phyloP scores from a whole-genome alignment of 2,329 filamentous ascomycete genomes.

The Cladosporium colombiae region DNA sequence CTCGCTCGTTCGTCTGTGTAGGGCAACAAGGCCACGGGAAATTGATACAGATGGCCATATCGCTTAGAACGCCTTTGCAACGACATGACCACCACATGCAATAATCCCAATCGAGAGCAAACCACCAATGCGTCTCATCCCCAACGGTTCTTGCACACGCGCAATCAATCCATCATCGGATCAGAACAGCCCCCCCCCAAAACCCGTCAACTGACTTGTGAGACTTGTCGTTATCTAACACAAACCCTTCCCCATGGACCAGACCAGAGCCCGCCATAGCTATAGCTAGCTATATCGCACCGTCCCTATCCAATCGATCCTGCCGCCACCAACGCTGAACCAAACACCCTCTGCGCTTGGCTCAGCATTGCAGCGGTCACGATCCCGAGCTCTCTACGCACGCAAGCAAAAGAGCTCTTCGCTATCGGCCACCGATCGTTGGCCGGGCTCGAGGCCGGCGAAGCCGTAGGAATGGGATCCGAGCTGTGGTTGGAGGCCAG shows the following conservation, averaged over 20 bases:
- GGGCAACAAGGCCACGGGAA: not conserved
- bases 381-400: slow-evolving; percentile 2
- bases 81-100: not conserved
- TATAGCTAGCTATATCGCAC: slow-evolving; percentile 14
- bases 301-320: not conserved
- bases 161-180: not conserved
- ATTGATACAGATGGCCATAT: not conserved
- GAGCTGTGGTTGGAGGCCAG: not conserved
- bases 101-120: too few species aligned
- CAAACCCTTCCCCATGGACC: too few species aligned
- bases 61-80: not conserved
- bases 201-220: not conserved
- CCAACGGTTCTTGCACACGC: not conserved
- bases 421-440: not conserved
- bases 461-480: not conserved
- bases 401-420: not conserved
- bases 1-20: not conserved
- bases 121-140: not conserved
- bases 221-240: slow-evolving; percentile 9
- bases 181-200: not conserved
- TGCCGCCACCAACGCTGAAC: slow-evolving; percentile 1
- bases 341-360: not conserved
- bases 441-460: not conserved
- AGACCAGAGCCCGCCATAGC: slow-evolving; percentile 1
- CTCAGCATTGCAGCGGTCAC: not conserved